Evolutionary conservation across 148 eudicot species (phyloP).

Genomic region (Fagopyrum homotropicum): DNA sequence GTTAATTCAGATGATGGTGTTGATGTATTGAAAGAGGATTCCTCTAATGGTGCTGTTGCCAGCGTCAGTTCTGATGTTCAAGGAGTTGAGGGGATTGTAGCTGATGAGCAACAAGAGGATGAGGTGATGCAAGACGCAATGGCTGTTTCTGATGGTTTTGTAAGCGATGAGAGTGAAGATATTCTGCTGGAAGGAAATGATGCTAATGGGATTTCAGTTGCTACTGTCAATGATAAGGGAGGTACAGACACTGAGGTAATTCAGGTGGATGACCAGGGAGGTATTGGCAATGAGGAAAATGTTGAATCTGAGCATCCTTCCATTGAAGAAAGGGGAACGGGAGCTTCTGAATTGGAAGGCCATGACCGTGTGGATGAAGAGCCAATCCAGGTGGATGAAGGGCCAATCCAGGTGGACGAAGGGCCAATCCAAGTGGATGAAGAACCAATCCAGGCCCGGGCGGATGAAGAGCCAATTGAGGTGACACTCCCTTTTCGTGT

Average conservation of each 20-base stretch:
- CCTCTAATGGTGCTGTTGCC: constrained; percentile 20
- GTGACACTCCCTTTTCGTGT: not conserved
- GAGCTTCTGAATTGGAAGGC: constrained; percentile 11
- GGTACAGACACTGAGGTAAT: constrained; percentile 10
- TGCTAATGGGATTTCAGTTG: constrained; percentile 18
- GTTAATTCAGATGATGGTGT: constrained; percentile 19
- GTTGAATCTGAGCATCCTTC: constrained; percentile 13
- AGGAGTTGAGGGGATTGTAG: constrained; percentile 16
- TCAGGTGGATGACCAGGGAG: constrained; percentile 18
- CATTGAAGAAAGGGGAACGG: constrained; percentile 18
- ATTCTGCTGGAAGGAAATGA: constrained; percentile 15
- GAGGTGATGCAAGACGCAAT: constrained; percentile 10
- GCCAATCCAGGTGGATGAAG: constrained; percentile 19
- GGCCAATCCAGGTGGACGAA: constrained; percentile 3
- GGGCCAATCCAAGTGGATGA: too few species aligned
- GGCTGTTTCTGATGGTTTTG: constrained; percentile 2
- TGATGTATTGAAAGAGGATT: constrained; percentile 17
- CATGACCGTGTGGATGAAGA: constrained; percentile 27
- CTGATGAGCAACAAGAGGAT: constrained; percentile 8
- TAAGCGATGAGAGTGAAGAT: constrained; percentile 1
- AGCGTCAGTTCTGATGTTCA: constrained; percentile 19
- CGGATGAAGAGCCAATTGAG: not conserved
- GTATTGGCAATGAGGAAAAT: constrained; percentile 6
- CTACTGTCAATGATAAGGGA: constrained; percentile 17
- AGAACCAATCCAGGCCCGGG: too few species aligned